A percentile compares a stretch with the other conserved stretches of the same genome.
Evolutionary conservation across 805 yeast genomes (phyloP).

Genomic region (Starmerella apicola): DNA sequence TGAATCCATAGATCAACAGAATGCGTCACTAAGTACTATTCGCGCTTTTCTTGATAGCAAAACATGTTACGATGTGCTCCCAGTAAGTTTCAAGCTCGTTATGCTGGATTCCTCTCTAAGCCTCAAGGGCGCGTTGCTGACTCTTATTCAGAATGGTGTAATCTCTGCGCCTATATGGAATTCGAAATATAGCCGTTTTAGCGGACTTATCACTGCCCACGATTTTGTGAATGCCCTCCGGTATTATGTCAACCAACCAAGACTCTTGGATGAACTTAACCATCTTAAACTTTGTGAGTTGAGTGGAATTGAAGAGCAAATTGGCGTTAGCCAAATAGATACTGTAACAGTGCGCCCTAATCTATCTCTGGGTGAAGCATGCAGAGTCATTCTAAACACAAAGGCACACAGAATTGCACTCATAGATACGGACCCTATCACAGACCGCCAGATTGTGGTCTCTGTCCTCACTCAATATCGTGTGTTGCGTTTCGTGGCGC

Average conservation of each 20-base stretch:
- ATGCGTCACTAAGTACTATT: constrained; percentile 67
- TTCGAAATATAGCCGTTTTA: constrained; percentile 74
- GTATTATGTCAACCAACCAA: constrained; percentile 78
- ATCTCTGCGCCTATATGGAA: constrained; percentile 98
- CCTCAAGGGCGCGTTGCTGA: constrained; percentile 82
- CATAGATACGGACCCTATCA: constrained; percentile 86
- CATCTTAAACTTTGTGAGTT: constrained; percentile 73
- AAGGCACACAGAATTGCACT: constrained; percentile 88
- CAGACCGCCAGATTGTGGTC: constrained; percentile 87
- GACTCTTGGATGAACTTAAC: constrained; percentile 77
- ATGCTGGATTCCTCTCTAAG: constrained; percentile 85
- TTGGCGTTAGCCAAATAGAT: constrained; percentile 77
- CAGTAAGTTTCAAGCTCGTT: constrained; percentile 83
- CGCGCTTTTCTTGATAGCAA: constrained; percentile 74
- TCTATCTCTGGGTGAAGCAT: constrained; percentile 79
- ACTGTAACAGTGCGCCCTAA: constrained; percentile 84
- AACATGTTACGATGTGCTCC: constrained; percentile 91
- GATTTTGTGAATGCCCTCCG: constrained; percentile 93
- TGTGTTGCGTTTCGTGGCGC: constrained; percentile 85
- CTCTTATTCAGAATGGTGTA: constrained; percentile 80
- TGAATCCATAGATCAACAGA: constrained; percentile 32
- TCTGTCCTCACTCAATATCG: constrained; percentile 92
- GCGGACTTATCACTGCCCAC: constrained; percentile 81
- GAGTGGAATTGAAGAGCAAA: constrained; percentile 72
- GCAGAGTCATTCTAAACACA: constrained; percentile 77